phyloP scores from a whole-genome alignment of 352 stramenopile genomes.

The Pythium volutum region DNA sequence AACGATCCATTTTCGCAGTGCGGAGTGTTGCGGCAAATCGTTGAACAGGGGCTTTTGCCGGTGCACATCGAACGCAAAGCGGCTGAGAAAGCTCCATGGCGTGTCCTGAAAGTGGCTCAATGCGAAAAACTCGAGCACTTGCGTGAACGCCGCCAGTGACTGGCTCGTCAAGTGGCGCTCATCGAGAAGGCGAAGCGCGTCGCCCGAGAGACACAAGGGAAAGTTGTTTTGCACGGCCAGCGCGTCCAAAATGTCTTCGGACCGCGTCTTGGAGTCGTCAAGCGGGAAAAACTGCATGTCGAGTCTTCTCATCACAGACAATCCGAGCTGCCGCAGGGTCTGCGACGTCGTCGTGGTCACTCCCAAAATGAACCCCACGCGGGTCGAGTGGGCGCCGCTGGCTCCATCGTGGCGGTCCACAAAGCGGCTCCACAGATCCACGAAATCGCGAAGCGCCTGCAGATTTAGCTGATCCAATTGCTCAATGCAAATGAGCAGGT shows the following conservation, averaged over 20 bases:
- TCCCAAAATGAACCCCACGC: constrained; percentile 63
- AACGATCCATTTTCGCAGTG: constrained; percentile 24
- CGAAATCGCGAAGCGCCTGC: constrained; percentile 59
- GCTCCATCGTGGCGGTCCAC: constrained; percentile 8
- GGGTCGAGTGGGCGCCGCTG: not conserved
- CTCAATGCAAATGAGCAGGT: constrained; percentile 71
- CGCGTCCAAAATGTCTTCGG: constrained; percentile 68
- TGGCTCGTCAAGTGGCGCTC: constrained; percentile 53
- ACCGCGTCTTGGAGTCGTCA: constrained; percentile 73
- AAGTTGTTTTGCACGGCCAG: constrained; percentile 65
- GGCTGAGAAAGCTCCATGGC: constrained; percentile 62
- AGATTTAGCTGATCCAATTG: constrained; percentile 64
- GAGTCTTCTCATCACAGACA: constrained; percentile 45
- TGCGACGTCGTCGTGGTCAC: constrained; percentile 66
- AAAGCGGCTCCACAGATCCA: constrained; percentile 70
- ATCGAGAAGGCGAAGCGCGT: constrained; percentile 47
- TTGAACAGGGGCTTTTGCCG: constrained; percentile 22
- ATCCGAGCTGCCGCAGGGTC: constrained; percentile 58
- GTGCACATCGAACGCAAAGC: constrained; percentile 34
- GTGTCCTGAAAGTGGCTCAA: constrained; percentile 57
- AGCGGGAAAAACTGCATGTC: constrained; percentile 79
- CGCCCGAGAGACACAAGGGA: constrained; percentile 46
- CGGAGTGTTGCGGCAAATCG: constrained; percentile 11
- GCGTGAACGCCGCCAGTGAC: constrained; percentile 59
- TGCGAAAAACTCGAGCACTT: constrained; percentile 56